These are phyloP conservation scores for Scedosporium dehoogii DNA, from an alignment of 2,329 filamentous ascomycete species.

Conservation along the genomic window DNA sequence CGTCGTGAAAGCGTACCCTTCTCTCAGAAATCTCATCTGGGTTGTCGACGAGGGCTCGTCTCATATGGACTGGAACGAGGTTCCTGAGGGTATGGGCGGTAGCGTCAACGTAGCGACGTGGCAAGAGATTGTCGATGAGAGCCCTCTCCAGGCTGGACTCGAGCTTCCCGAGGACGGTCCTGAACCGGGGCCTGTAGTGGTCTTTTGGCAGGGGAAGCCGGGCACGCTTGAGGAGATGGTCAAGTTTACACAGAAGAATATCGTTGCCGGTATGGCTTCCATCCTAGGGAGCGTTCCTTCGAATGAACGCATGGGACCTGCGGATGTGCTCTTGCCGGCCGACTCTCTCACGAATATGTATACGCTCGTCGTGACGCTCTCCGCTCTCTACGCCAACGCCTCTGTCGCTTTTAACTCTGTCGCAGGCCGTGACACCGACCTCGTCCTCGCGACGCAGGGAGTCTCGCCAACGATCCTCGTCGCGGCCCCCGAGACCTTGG, in stretches of 20 bases:
- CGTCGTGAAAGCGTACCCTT: slow-evolving; percentile 58
- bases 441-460: slow-evolving; percentile 62
- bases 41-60: slow-evolving; percentile 83
- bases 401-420: slow-evolving; percentile 86
- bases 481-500: slow-evolving; percentile 63
- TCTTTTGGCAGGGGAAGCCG: slow-evolving; percentile 53
- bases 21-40: slow-evolving; percentile 75
- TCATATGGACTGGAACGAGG: slow-evolving; percentile 92
- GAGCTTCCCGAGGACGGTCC: slow-evolving; percentile 54
- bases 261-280: slow-evolving; percentile 78
- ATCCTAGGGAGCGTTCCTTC: slow-evolving; percentile 68
- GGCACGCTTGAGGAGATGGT: slow-evolving; percentile 58
- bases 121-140: slow-evolving; percentile 77
- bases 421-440: slow-evolving; percentile 60
- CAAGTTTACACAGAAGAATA: slow-evolving; percentile 70
- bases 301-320: slow-evolving; percentile 59
- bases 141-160: slow-evolving; percentile 43
- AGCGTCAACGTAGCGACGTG: slow-evolving; percentile 79
- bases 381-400: slow-evolving; percentile 74
- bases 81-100: slow-evolving; percentile 66
- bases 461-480: slow-evolving; percentile 76
- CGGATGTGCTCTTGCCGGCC: slow-evolving; percentile 77
- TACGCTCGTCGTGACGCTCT: slow-evolving; percentile 68
- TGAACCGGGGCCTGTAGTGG: slow-evolving; percentile 46
- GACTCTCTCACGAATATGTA: slow-evolving; percentile 74